Evolutionary conservation across 2,329 filamentous ascomycete genomes (phyloP).

Genomic region (Microcyclosporella mali): DNA sequence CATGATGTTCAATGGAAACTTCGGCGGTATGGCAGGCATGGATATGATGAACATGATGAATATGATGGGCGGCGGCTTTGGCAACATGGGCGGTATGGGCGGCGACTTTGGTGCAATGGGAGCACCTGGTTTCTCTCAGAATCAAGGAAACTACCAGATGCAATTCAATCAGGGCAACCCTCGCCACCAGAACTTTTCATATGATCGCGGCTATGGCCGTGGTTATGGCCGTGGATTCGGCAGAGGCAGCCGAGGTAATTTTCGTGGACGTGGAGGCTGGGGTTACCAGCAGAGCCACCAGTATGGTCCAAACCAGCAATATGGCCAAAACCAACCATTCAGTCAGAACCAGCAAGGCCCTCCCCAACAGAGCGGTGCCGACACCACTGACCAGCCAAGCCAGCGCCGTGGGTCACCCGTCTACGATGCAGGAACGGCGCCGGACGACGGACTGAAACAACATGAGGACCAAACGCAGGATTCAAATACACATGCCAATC

Average conservation of each 20-base stretch:
- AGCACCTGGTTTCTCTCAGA: slow-evolving; percentile 53
- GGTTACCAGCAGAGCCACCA: slow-evolving; percentile 23
- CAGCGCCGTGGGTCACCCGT: slow-evolving; percentile 25
- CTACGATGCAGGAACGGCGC: slow-evolving; percentile 24
- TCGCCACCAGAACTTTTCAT: slow-evolving; percentile 49
- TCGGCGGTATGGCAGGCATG: slow-evolving; percentile 60
- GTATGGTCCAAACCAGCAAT: slow-evolving; percentile 17
- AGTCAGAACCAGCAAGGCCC: slow-evolving; percentile 14
- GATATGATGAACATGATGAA: slow-evolving; percentile 55
- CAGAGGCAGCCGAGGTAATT: slow-evolving; percentile 24
- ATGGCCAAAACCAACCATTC: slow-evolving; percentile 14
- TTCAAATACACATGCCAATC: slow-evolving; percentile 25
- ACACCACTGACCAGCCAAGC: slow-evolving; percentile 9
- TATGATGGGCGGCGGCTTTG: slow-evolving; percentile 60
- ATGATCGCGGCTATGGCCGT: slow-evolving; percentile 63
- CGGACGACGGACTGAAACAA: slow-evolving; percentile 11
- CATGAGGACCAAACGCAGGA: slow-evolving; percentile 11
- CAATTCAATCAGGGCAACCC: slow-evolving; percentile 34
- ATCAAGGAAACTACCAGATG: slow-evolving; percentile 46
- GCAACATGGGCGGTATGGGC: slow-evolving; percentile 49
- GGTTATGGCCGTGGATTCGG: slow-evolving; percentile 40
- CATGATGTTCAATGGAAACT: slow-evolving; percentile 60
- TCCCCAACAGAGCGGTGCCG: slow-evolving; percentile 17
- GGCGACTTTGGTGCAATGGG: slow-evolving; percentile 62
- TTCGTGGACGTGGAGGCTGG: slow-evolving; percentile 26